Evolutionary conservation across 2,329 filamentous ascomycete species (phyloP).

Genomic region (Epichloe gansuensis): DNA sequence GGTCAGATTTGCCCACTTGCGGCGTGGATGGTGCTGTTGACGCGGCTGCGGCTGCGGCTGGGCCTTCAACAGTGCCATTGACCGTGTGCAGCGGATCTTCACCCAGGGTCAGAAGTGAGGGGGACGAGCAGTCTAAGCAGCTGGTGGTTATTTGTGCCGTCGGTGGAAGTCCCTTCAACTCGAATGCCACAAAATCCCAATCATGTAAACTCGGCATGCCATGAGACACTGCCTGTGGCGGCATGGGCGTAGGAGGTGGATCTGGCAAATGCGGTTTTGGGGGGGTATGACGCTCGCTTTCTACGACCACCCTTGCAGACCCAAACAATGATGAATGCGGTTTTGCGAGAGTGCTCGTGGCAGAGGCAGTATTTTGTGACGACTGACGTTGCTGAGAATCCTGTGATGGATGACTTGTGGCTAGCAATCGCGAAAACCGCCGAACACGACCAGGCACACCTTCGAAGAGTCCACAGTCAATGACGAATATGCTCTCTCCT

Average conservation of each 20-base stretch:
- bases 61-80: constrained; percentile 35
- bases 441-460: constrained; percentile 30
- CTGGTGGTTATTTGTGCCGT: constrained; percentile 54
- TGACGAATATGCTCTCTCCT: constrained; percentile 64
- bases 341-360: constrained; percentile 1
- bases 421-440: constrained; percentile 29
- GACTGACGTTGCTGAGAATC: neutral
- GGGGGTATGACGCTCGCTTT: constrained; percentile 5
- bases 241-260: constrained; percentile 12
- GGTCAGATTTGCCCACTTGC: constrained; percentile 17
- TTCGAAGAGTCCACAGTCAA: constrained; percentile 59
- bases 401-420: constrained; percentile 8
- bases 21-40: neutral
- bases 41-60: constrained; percentile 31
- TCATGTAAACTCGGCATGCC: constrained; percentile 14
- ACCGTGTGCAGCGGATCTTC: constrained; percentile 57
- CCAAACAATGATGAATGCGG: constrained; percentile 20
- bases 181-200: constrained; percentile 18
- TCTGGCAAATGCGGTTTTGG: constrained; percentile 11
- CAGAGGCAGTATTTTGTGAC: neutral
- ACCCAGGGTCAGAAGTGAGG: constrained; percentile 54
- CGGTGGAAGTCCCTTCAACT: constrained; percentile 44
- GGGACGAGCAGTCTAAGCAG: constrained; percentile 61
- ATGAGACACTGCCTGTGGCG: constrained; percentile 6
- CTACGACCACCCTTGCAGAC: constrained; percentile 1